These are phyloP conservation scores for Niebla homalea DNA, from an alignment of 495 filamentous ascomycete species.

Conservation along the genomic window DNA sequence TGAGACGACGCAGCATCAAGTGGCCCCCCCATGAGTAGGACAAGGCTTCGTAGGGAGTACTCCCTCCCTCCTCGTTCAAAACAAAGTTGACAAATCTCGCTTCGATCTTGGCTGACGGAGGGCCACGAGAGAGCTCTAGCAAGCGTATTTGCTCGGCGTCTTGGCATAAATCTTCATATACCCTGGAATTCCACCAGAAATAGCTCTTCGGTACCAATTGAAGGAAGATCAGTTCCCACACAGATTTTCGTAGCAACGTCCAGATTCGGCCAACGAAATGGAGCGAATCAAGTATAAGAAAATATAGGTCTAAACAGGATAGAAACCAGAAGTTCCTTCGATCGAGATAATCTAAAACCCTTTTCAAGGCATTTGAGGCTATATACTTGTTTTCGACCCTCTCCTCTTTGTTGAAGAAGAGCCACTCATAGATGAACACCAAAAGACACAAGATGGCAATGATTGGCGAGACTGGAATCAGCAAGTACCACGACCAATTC, in stretches of 20 bases:
- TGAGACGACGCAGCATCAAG: background rate
- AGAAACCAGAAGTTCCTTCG: background rate
- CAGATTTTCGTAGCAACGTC: background rate
- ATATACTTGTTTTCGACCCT: background rate
- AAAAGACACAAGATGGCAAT: background rate
- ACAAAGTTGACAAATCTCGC: too few relatives aligned
- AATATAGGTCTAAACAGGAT: background rate
- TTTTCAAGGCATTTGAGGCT: background rate
- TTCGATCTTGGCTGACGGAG: background rate
- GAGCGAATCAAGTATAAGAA: background rate
- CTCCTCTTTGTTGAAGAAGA: background rate
- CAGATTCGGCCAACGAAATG: background rate
- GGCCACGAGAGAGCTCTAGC: background rate
- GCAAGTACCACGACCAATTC: too few relatives aligned
- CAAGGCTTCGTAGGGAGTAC: background rate
- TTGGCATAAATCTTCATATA: background rate
- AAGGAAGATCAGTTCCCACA: background rate
- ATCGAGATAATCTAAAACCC: background rate
- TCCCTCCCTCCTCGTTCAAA: background rate
- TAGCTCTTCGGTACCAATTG: background rate
- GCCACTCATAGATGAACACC: background rate
- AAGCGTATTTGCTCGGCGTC: background rate
- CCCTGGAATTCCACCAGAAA: background rate
- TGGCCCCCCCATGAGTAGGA: background rate
- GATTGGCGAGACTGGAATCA: background rate